phyloP scores from a whole-genome alignment of 306 rosid genomes.

The Cucumis cinereus region DNA sequence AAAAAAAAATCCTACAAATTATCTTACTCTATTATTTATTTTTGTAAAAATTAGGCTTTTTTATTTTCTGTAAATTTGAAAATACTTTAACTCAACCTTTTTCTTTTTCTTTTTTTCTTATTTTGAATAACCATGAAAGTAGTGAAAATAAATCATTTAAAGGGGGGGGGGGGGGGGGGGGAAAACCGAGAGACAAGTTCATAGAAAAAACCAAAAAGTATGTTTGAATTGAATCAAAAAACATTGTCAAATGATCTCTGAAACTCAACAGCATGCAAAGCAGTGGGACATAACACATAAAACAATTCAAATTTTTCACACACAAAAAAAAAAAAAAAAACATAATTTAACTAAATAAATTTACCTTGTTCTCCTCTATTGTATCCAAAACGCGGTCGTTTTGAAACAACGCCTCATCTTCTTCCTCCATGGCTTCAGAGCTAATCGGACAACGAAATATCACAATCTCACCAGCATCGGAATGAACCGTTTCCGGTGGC shows the following conservation, averaged over 20 bases:
- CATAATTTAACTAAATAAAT: too few species aligned
- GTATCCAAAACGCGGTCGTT: background rate
- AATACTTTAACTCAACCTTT: too few species aligned
- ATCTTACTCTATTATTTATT: too few species aligned
- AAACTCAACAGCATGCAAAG: background rate
- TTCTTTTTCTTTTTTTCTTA: too few species aligned
- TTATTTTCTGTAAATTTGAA: too few species aligned
- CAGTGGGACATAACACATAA: background rate
- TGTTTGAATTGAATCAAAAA: background rate
- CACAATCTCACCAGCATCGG: constrained; percentile 33
- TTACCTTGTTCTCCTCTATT: background rate
- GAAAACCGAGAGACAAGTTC: background rate
- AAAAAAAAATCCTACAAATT: too few species aligned
- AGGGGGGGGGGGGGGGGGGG: too few species aligned
- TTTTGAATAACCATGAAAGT: too few species aligned
- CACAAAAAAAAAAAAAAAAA: too few species aligned
- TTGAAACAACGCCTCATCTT: background rate
- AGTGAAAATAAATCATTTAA: background rate
- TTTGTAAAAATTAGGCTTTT: too few species aligned
- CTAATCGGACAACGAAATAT: constrained; percentile 39
- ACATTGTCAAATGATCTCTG: background rate
- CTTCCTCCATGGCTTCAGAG: constrained; percentile 26
- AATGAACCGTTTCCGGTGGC: constrained; percentile 4
- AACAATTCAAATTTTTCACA: background rate
- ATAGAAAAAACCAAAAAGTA: background rate